Evolutionary conservation across 2,329 filamentous ascomycete species (phyloP).

Genomic region (Zymoseptoria tritici): DNA sequence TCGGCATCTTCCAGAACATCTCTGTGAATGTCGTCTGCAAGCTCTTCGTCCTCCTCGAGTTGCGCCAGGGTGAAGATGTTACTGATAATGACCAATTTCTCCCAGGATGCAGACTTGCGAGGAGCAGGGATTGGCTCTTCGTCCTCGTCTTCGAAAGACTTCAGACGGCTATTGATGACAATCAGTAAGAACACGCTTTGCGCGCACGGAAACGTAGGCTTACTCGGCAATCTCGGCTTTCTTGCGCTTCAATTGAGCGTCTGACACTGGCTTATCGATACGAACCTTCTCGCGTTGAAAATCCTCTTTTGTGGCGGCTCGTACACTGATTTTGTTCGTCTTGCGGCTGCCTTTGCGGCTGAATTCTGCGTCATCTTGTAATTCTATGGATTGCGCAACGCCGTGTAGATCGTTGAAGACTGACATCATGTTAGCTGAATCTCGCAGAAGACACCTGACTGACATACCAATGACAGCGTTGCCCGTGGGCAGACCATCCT

Average conservation of each 20-base stretch:
- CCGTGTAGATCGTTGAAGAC: slow-evolving; percentile 94
- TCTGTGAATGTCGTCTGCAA: slow-evolving; percentile 84
- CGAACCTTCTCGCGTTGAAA: not conserved
- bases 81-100: slow-evolving; percentile 79
- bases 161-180: slow-evolving; percentile 24
- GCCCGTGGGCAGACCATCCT: slow-evolving; percentile 79
- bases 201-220: not conserved
- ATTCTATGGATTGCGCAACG: slow-evolving; percentile 75
- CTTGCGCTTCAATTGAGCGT: not conserved
- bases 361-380: slow-evolving; percentile 77
- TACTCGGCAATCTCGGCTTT: not conserved
- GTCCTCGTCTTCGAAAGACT: not conserved
- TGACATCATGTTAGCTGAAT: slow-evolving; percentile 1
- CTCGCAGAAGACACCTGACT: not conserved
- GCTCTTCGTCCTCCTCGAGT: slow-evolving; percentile 74
- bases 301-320: not conserved
- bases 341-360: slow-evolving; percentile 58
- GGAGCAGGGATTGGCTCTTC: not conserved
- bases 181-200: not conserved
- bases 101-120: slow-evolving; percentile 27
- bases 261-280: not conserved
- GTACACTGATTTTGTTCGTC: slow-evolving; percentile 40
- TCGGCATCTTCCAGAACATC: slow-evolving; percentile 86
- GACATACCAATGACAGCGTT: slow-evolving; percentile 63
- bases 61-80: slow-evolving; percentile 89